Evolutionary conservation across 1,139 yeast species (phyloP), one percentile per base, ranked within the genome.

Genomic region (Saccharomycopsis hybrid): DNA sequence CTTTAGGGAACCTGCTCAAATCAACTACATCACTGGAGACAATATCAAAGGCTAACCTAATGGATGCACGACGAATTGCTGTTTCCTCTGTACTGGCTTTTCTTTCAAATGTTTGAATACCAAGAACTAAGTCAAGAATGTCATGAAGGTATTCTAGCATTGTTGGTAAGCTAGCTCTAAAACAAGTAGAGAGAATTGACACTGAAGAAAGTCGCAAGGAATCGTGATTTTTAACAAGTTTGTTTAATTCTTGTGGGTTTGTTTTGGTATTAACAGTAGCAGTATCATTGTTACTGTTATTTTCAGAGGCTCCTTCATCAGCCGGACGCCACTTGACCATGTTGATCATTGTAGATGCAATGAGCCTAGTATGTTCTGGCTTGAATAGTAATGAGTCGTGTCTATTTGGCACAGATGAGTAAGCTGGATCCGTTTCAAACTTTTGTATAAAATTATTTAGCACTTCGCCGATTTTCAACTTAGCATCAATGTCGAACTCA

Each of bases 161-260:
- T 0, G 85, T 86, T 2, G 69, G 55, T 0, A 88, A 82, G 57
- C 81, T 80, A 2, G 70, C 69, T 54, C 77, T 78, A 59, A 89
- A 77, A 35, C 85, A 70, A 4, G 75, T 66, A 25, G 96, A 96
- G 24, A 90, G 65, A 13, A 92, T 64, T 0, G 96, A 86, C 80
- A 89, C 75, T 0, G 96, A 80, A 0, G 97, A 89, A 85, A 88
- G 83, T 57, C 97, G 71, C 41, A 88, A 59, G 43, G 82, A 73
- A 18, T 18, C 18, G 18, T 18, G 18, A 51, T 73, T 70, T 57
- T 88, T 96, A 3, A 63, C 58, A 18, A 18, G 18, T 18, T 18
- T 18, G 18, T 18, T 18, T 18, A 18, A 18, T 18, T 18, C 18
- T 18, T 18, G 18, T 18, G 18, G 18, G 18, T 18, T 18, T 18